These are phyloP conservation scores for Colletotrichum cereale DNA, from an alignment of 2,329 filamentous ascomycete species.

Conservation along the genomic window DNA sequence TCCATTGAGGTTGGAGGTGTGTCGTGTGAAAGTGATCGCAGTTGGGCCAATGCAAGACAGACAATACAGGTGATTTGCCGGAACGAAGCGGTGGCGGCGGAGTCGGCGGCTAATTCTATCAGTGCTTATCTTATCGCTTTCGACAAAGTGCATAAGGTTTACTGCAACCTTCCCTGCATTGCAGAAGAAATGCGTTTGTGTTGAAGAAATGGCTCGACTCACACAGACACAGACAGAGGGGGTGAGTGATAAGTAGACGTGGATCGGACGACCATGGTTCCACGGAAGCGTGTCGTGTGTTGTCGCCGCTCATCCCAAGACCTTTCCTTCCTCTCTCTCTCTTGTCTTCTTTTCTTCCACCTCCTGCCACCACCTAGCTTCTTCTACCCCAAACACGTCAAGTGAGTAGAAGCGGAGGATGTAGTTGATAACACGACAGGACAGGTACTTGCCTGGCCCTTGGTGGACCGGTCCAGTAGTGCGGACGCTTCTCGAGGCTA, in stretches of 20 bases:
- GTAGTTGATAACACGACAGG: slow-evolving; percentile 24
- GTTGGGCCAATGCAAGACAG: slow-evolving; percentile 11
- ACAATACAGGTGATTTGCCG: neutral
- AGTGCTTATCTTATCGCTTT: neutral
- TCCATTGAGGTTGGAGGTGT: neutral
- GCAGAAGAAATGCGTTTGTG: neutral
- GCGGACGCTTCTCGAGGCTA: slow-evolving; percentile 13
- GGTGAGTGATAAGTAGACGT: neutral
- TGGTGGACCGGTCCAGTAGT: slow-evolving; percentile 7
- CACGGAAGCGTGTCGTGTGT: neutral
- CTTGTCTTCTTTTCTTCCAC: neutral
- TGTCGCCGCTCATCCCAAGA: neutral
- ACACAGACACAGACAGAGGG: neutral
- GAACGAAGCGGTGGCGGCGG: slow-evolving; percentile 2
- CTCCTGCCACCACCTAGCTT: neutral
- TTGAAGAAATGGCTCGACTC: neutral
- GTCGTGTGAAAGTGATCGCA: neutral
- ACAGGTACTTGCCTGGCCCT: slow-evolving; percentile 2
- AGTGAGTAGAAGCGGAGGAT: neutral
- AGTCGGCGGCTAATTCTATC: neutral
- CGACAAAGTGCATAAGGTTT: neutral
- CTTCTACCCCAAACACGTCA: neutral
- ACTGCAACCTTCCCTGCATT: neutral
- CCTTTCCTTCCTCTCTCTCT: too few species aligned
- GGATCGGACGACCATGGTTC: neutral